These are phyloP conservation scores for Xylaria sp. DNA, from an alignment of 2,329 filamentous ascomycete genomes.

Conservation along the genomic window DNA sequence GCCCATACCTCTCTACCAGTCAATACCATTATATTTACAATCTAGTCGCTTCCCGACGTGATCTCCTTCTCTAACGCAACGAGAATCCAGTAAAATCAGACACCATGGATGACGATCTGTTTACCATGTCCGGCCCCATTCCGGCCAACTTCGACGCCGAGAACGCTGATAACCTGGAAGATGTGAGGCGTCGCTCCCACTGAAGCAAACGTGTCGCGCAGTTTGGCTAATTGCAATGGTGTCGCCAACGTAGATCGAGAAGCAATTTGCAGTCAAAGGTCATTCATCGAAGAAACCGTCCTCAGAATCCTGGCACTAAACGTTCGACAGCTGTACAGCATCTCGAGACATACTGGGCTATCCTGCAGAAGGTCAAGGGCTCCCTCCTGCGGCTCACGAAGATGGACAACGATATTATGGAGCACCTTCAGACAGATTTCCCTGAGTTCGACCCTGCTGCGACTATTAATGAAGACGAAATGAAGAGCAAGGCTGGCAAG, in stretches of 20 bases:
- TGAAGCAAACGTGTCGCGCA: not conserved
- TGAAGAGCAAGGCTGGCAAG: slow-evolving; percentile 97
- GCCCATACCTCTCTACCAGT: too few relatives aligned
- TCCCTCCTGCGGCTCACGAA: slow-evolving; percentile 88
- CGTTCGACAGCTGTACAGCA: slow-evolving; percentile 69
- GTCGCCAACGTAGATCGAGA: slow-evolving; percentile 68
- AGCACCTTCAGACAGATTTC: slow-evolving; percentile 81
- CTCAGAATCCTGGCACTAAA: not conserved
- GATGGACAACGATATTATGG: slow-evolving; percentile 90
- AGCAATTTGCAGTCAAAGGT: slow-evolving; percentile 98
- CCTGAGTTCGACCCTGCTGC: slow-evolving; percentile 83
- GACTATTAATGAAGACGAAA: slow-evolving; percentile 81
- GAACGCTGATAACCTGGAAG: slow-evolving; percentile 32
- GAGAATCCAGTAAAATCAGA: not conserved
- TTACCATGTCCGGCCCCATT: slow-evolving; percentile 26
- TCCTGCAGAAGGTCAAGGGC: slow-evolving; percentile 84
- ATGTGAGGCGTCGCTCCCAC: slow-evolving; percentile 21
- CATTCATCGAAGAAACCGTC: not conserved
- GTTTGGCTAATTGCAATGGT: not conserved
- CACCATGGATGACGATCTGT: slow-evolving; percentile 27
- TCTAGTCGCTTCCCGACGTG: not conserved
- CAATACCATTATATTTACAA: not conserved
- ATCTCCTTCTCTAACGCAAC: not conserved
- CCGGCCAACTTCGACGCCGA: slow-evolving; percentile 48
- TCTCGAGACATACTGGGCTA: slow-evolving; percentile 94